Percentiles rank a stretch among this genome's conserved stretches.
These are phyloP conservation scores for Pichia deserticola DNA, from an alignment of 805 yeast species.

Conservation along the genomic window DNA sequence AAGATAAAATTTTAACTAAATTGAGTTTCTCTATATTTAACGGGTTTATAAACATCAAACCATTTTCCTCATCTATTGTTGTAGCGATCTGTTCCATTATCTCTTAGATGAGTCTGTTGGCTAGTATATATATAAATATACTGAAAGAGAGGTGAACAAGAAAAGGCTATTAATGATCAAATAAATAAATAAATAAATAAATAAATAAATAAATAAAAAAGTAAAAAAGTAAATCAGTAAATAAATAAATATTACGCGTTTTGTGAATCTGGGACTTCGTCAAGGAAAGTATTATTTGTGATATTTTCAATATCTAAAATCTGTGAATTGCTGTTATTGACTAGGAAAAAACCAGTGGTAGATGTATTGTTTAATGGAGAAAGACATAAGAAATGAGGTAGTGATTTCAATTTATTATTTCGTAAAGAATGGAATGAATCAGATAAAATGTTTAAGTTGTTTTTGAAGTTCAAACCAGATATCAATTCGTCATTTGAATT, in stretches of 20 bases:
- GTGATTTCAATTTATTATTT: constrained; percentile 8
- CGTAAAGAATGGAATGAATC: too few species aligned
- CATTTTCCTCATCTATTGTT: not conserved
- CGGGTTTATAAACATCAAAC: constrained; percentile 32
- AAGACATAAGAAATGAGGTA: constrained; percentile 18
- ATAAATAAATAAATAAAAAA: too few species aligned
- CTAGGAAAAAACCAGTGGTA: constrained; percentile 7
- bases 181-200: too few species aligned
- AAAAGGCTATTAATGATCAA: too few species aligned
- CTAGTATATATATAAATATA: too few species aligned
- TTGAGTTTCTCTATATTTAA: constrained; percentile 30
- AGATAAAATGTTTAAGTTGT: too few species aligned
- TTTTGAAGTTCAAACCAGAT: not conserved
- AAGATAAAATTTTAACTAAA: constrained; percentile 26
- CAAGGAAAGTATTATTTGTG: not conserved
- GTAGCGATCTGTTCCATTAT: too few species aligned
- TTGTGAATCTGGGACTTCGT: constrained; percentile 12
- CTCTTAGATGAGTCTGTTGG: too few species aligned
- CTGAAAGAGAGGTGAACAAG: too few species aligned
- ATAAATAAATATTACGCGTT: not conserved
- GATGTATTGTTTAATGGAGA: too few species aligned
- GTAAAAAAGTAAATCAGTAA: not conserved
- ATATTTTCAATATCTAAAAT: constrained; percentile 10
- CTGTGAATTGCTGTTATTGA: constrained; percentile 8
- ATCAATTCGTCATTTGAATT: not conserved